A percentile compares a stretch with the other conserved stretches of the same genome.
These are phyloP conservation scores for Saprolegnia diclina DNA, from an alignment of 352 stramenopile genomes.

Conservation along the genomic window DNA sequence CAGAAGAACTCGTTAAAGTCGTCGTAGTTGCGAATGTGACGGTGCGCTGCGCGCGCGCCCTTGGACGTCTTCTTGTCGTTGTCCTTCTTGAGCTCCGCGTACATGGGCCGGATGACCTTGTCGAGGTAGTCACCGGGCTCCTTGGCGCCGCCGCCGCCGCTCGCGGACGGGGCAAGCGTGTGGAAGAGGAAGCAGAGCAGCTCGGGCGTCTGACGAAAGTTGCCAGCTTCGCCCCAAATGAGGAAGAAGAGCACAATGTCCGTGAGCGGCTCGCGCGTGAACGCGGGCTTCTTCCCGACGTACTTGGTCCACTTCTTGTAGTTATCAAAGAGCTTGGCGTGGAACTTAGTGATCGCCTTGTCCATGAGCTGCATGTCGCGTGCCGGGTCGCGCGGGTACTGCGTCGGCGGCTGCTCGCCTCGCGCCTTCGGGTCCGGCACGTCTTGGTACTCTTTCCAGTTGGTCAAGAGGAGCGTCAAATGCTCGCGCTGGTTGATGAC, in stretches of 20 bases:
- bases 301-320: slow-evolving; percentile 88
- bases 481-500: slow-evolving; percentile 41
- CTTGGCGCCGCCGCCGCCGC: slow-evolving; percentile 46
- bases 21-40: slow-evolving; percentile 81
- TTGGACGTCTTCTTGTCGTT: slow-evolving; percentile 86
- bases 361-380: slow-evolving; percentile 67
- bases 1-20: slow-evolving; percentile 89
- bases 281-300: slow-evolving; percentile 70
- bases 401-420: slow-evolving; percentile 33
- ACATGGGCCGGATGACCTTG: slow-evolving; percentile 77
- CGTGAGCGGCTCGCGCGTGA: slow-evolving; percentile 67
- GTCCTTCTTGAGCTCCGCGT: slow-evolving; percentile 77
- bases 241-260: slow-evolving; percentile 81
- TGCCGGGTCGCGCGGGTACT: slow-evolving; percentile 47
- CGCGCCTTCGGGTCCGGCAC: slow-evolving; percentile 24
- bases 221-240: slow-evolving; percentile 80
- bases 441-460: slow-evolving; percentile 42
- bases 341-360: slow-evolving; percentile 75
- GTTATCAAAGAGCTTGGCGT: slow-evolving; percentile 72
- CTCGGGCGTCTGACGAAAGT: slow-evolving; percentile 78
- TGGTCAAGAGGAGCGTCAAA: slow-evolving; percentile 40
- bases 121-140: slow-evolving; percentile 63
- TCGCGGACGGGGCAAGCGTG: slow-evolving; percentile 64
- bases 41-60: slow-evolving; percentile 60
- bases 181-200: slow-evolving; percentile 76